These are phyloP conservation scores for Aspergillus glaucus DNA, from an alignment of 2,329 filamentous ascomycete genomes.

Conservation along the genomic window DNA sequence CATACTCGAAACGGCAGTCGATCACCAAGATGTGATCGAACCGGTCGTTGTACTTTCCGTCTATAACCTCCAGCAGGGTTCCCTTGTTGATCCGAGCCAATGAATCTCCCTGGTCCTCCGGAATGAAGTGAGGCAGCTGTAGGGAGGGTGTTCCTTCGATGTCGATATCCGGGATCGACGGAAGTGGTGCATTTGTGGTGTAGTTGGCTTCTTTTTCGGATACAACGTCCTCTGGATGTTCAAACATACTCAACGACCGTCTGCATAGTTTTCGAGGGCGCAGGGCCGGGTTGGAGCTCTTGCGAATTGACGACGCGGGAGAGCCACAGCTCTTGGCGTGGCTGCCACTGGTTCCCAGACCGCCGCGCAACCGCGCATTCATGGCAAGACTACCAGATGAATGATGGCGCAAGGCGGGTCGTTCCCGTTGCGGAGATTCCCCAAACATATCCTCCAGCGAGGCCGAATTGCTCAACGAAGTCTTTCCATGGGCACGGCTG, in stretches of 20 bases:
- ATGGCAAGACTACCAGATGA: slow-evolving; percentile 52
- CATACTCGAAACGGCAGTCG: slow-evolving; percentile 97
- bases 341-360: slow-evolving; percentile 54
- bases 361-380: slow-evolving; percentile 58
- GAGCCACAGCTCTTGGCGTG: slow-evolving; percentile 64
- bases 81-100: slow-evolving; percentile 79
- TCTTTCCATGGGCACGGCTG: slow-evolving; percentile 40
- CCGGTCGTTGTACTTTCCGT: slow-evolving; percentile 69
- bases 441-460: slow-evolving; percentile 75
- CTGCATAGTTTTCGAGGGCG: slow-evolving; percentile 83
- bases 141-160: slow-evolving; percentile 69
- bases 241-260: slow-evolving; percentile 95
- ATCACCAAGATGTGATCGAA: slow-evolving; percentile 82
- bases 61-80: slow-evolving; percentile 79
- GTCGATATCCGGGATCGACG: slow-evolving; percentile 81
- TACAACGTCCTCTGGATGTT: slow-evolving; percentile 81
- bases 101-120: slow-evolving; percentile 73
- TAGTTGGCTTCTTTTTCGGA: slow-evolving; percentile 64
- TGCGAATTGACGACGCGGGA: slow-evolving; percentile 65
- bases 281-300: slow-evolving; percentile 63
- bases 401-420: slow-evolving; percentile 55
- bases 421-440: slow-evolving; percentile 69
- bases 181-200: slow-evolving; percentile 51
- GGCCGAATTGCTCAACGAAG: slow-evolving; percentile 53
- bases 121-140: slow-evolving; percentile 75